These are phyloP conservation scores for Cryptococcus hybrid DNA, from an alignment of 1,284 basidiomycete genomes.

Conservation along the genomic window DNA sequence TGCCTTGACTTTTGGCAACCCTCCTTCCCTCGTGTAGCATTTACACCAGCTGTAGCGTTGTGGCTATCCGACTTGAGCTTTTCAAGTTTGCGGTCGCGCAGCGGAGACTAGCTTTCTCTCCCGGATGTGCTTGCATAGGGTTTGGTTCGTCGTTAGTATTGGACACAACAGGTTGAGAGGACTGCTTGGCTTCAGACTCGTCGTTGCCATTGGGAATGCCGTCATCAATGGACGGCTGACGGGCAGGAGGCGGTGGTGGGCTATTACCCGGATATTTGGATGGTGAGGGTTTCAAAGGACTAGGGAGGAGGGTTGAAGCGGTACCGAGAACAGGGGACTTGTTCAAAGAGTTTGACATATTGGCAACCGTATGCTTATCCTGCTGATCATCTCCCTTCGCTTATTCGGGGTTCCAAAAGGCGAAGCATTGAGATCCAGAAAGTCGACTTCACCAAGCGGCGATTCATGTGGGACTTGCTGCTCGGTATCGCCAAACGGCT, in stretches of 20 bases:
- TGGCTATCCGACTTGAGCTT: too few relatives aligned
- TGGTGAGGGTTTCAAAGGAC: slow-evolving; percentile 20
- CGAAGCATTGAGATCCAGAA: slow-evolving; percentile 45
- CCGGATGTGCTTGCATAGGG: slow-evolving; percentile 32
- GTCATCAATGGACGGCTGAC: slow-evolving; percentile 1
- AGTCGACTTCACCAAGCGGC: slow-evolving; percentile 41
- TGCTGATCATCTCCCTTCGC: background rate
- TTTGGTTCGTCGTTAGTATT: slow-evolving; percentile 28
- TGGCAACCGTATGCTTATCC: background rate
- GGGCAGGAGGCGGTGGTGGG: slow-evolving; percentile 9
- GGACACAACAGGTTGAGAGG: slow-evolving; percentile 8
- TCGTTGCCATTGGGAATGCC: background rate
- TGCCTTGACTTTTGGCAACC: slow-evolving; percentile 54
- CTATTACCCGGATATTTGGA: slow-evolving; percentile 1
- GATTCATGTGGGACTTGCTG: slow-evolving; percentile 21
- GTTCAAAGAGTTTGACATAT: background rate
- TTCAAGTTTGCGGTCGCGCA: slow-evolving; percentile 23
- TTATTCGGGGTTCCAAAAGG: background rate
- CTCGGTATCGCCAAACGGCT: slow-evolving; percentile 47
- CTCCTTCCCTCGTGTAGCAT: slow-evolving; percentile 52
- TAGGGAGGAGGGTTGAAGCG: slow-evolving; percentile 15
- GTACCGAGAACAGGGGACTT: background rate
- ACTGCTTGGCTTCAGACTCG: slow-evolving; percentile 8
- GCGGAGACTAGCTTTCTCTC: slow-evolving; percentile 22
- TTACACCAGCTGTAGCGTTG: background rate